A percentile compares a stretch with the other conserved stretches of the same genome.
Conservation (phyloP, 225 moss, liverwort and hornwort species). For the Takakia lepidozioides region DNA sequence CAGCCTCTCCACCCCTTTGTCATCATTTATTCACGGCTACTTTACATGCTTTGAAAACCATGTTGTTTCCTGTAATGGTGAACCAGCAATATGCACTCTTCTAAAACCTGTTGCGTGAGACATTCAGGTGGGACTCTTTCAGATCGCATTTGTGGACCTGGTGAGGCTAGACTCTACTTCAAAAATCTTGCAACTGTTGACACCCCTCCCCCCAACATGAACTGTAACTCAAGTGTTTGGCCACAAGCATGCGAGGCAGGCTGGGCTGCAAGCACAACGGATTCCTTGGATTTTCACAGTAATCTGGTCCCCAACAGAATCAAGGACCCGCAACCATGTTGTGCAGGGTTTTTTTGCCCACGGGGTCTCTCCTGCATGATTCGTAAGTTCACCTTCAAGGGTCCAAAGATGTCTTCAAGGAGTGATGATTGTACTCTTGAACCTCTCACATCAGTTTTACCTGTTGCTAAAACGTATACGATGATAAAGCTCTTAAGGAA, state of each 20-base stretch:
- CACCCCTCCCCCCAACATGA: slow-evolving; percentile 41
- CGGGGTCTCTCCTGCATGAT: slow-evolving; percentile 92
- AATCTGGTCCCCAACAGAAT: slow-evolving; percentile 28
- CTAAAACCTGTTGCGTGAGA: not conserved
- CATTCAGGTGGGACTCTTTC: slow-evolving; percentile 34
- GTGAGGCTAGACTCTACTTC: slow-evolving; percentile 49
- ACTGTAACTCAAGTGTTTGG: slow-evolving; percentile 52
- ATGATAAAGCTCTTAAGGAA: no score
- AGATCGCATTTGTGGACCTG: slow-evolving; percentile 35
- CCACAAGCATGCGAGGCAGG: slow-evolving; percentile 55
- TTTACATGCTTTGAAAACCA: not conserved
- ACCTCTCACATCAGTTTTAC: no score
- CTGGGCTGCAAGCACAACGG: slow-evolving; percentile 35
- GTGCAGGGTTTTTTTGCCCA: slow-evolving; percentile 89
- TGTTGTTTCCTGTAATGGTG: no score
- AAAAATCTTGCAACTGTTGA: slow-evolving; percentile 35
- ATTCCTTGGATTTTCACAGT: slow-evolving; percentile 19
- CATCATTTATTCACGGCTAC: not conserved
- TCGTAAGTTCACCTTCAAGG: no score
- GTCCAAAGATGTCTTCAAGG: no score
- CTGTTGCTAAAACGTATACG: no score
- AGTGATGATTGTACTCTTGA: no score
- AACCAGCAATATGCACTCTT: no score
- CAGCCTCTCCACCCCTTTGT: not conserved
- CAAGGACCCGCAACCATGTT: slow-evolving; percentile 52